A percentile compares a stretch with the other conserved stretches of the same genome.
phyloP scores from a whole-genome alignment of 257 asterid species.

The Solanum dulcamara region DNA sequence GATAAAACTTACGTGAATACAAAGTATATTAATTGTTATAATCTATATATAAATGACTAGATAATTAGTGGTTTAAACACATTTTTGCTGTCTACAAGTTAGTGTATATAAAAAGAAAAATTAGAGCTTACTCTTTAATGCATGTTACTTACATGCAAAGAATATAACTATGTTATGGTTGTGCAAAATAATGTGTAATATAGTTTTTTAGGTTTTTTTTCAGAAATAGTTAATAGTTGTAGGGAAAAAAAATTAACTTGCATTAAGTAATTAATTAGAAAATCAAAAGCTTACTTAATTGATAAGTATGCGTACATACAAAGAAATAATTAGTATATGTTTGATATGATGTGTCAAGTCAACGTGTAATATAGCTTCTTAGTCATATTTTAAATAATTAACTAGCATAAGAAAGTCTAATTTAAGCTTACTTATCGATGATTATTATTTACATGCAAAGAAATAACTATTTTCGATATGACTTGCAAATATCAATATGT shows the following conservation, averaged over 20 bases:
- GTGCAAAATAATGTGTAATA: not conserved
- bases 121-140: not conserved
- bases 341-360: not conserved
- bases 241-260: not conserved
- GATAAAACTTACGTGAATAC: not conserved
- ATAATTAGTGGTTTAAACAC: not conserved
- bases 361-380: not conserved
- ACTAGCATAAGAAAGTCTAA: not conserved
- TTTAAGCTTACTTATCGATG: not conserved
- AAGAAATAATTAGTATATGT: not conserved
- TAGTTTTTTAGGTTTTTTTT: not conserved
- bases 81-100: not conserved
- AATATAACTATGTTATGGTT: not conserved
- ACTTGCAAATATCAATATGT: not conserved
- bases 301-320: not conserved
- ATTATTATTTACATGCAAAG: not conserved
- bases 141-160: not conserved
- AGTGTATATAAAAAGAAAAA: not conserved
- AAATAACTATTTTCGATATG: not conserved
- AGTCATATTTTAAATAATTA: too few relatives aligned
- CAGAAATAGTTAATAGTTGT: not conserved
- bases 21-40: not conserved
- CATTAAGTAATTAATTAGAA: not conserved
- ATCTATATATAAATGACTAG: not conserved
- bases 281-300: not conserved